Conservation (phyloP, 352 stramenopile genomes). For the Phytophthora litchii region DNA sequence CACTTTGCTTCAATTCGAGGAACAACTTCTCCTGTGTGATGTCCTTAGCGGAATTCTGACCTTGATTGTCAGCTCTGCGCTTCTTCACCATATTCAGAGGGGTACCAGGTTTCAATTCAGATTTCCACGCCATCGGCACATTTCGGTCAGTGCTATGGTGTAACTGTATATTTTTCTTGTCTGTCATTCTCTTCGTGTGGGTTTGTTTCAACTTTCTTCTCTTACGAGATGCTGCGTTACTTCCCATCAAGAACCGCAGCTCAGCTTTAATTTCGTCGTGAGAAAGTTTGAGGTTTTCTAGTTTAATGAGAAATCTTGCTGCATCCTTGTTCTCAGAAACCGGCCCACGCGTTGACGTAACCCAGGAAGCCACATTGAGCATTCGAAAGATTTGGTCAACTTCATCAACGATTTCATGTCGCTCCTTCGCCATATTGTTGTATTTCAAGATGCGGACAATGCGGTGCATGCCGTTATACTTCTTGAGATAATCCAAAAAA, state of each 20-base stretch:
- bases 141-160: too few relatives aligned
- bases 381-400: conserved; percentile 37
- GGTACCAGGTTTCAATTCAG: too few relatives aligned
- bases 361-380: conserved; percentile 19
- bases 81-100: too few relatives aligned
- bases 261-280: not conserved
- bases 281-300: not conserved
- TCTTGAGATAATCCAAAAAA: conserved; percentile 11
- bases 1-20: too few relatives aligned
- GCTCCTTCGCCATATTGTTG: conserved; percentile 26
- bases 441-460: conserved; percentile 8
- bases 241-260: not conserved
- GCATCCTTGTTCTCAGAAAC: not conserved
- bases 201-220: too few relatives aligned
- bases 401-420: conserved; percentile 23
- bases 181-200: too few relatives aligned
- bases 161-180: too few relatives aligned
- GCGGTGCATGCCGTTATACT: conserved; percentile 10
- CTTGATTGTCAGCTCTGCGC: too few relatives aligned
- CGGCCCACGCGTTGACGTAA: not conserved
- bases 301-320: not conserved
- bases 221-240: too few relatives aligned
- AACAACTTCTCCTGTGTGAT: too few relatives aligned
- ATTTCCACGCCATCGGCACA: too few relatives aligned
- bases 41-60: too few relatives aligned